Conservation (phyloP, 352 stramenopile species). For the Pythium dissotocum region DNA sequence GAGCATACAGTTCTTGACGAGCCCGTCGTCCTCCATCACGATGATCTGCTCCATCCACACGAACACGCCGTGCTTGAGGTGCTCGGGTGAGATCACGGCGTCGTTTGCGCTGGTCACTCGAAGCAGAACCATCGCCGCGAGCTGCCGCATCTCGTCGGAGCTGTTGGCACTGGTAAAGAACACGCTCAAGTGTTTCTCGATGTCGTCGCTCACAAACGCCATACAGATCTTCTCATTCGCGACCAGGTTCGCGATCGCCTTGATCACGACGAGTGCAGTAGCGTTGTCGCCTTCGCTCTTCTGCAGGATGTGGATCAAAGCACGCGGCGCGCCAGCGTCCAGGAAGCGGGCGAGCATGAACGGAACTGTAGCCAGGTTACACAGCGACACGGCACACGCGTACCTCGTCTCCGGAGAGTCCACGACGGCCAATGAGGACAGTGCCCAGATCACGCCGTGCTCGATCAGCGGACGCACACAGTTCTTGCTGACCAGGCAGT, state of each 20-base stretch:
- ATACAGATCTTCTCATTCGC: constrained; percentile 77
- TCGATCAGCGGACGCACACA: constrained; percentile 68
- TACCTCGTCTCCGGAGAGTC: constrained; percentile 53
- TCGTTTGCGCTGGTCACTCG: constrained; percentile 74
- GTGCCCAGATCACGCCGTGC: constrained; percentile 75
- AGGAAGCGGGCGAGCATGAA: constrained; percentile 68
- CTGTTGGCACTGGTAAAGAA: constrained; percentile 52
- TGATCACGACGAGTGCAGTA: constrained; percentile 61
- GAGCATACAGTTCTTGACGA: constrained; percentile 81
- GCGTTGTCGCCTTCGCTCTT: constrained; percentile 31
- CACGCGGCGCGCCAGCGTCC: constrained; percentile 61
- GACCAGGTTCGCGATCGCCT: constrained; percentile 77
- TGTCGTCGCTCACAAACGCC: constrained; percentile 68
- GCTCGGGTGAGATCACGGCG: constrained; percentile 63
- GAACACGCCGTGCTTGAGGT: constrained; percentile 58
- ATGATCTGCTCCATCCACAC: constrained; percentile 85
- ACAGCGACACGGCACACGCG: constrained; percentile 72
- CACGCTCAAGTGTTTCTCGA: constrained; percentile 60
- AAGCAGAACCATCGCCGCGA: constrained; percentile 71
- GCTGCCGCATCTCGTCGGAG: constrained; percentile 55
- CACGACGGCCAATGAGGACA: constrained; percentile 64
- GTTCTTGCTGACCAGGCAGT: constrained; percentile 69
- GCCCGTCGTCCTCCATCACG: constrained; percentile 61
- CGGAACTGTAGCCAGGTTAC: constrained; percentile 63
- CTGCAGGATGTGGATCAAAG: constrained; percentile 62